These are phyloP conservation scores for Cryptosporidium felis DNA, from an alignment of 169 alveolate species.

Conservation along the genomic window DNA sequence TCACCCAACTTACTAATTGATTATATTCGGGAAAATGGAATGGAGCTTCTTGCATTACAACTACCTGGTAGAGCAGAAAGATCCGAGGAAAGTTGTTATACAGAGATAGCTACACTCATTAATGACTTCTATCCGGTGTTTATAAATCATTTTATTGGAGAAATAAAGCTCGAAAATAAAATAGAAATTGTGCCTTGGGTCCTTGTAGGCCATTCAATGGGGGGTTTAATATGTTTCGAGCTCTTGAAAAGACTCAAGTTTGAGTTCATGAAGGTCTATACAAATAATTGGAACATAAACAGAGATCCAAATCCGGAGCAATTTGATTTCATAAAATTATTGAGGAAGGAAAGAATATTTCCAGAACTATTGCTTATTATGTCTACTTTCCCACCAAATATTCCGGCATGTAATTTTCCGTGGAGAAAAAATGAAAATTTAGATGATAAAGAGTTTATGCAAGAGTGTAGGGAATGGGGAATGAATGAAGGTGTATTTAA, in stretches of 20 bases:
- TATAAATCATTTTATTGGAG: conserved; percentile 14
- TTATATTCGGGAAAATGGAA: conserved; percentile 39
- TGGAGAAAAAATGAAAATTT: conserved; percentile 47
- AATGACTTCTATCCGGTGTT: conserved; percentile 48
- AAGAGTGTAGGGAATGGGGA: conserved; percentile 67
- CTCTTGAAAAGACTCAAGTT: conserved; percentile 30
- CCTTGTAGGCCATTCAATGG: conserved; percentile 62
- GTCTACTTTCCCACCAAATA: conserved; percentile 51
- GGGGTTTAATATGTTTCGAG: conserved; percentile 54
- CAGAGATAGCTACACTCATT: neutral
- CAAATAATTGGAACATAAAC: neutral
- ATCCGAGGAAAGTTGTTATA: conserved; percentile 25
- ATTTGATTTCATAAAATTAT: neutral
- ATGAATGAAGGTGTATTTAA: conserved; percentile 41
- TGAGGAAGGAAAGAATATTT: conserved; percentile 35
- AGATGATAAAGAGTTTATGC: conserved; percentile 26
- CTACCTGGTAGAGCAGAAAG: conserved; percentile 70
- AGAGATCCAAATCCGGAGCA: neutral
- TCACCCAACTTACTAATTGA: conserved; percentile 24
- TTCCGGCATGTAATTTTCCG: conserved; percentile 25
- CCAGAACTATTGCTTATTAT: conserved; percentile 45
- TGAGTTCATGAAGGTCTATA: neutral
- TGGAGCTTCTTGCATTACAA: conserved; percentile 28
- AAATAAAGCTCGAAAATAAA: neutral
- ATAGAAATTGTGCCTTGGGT: conserved; percentile 26